phyloP scores from a whole-genome alignment of 768 basidiomycete genomes.

The Termitomyces sp. region DNA sequence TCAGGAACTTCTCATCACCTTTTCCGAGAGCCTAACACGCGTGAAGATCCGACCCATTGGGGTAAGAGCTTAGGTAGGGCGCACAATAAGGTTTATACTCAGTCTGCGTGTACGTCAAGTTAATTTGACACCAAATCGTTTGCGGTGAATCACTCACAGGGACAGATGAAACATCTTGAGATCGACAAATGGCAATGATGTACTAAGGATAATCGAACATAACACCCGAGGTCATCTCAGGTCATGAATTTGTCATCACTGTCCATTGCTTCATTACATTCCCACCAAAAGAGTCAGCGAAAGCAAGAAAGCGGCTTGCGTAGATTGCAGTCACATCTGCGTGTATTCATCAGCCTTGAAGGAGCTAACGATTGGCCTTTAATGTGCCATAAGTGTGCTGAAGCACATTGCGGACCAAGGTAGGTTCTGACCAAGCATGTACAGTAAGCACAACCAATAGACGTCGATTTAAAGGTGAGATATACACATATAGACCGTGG shows the following conservation, averaged over 20 bases:
- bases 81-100: not conserved
- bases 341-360: not conserved
- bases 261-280: not conserved
- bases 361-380: not conserved
- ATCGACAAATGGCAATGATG: not conserved
- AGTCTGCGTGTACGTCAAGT: not conserved
- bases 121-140: not conserved
- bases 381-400: not conserved
- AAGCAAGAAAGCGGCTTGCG: not conserved
- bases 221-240: not conserved
- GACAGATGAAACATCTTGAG: not conserved
- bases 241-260: not conserved
- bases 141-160: not conserved
- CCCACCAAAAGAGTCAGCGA: not conserved
- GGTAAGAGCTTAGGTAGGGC: slow-evolving; percentile 7
- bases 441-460: not conserved
- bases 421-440: not conserved
- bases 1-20: not conserved
- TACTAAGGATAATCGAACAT: not conserved
- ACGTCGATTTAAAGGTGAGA: not conserved
- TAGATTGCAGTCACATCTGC: not conserved
- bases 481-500: not conserved
- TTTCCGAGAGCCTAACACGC: not conserved
- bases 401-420: not conserved
- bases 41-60: slow-evolving; percentile 16